Base-by-base conservation (phyloP, 2,329 filamentous ascomycete species). In the Arthrocladium fulminans region DNA sequence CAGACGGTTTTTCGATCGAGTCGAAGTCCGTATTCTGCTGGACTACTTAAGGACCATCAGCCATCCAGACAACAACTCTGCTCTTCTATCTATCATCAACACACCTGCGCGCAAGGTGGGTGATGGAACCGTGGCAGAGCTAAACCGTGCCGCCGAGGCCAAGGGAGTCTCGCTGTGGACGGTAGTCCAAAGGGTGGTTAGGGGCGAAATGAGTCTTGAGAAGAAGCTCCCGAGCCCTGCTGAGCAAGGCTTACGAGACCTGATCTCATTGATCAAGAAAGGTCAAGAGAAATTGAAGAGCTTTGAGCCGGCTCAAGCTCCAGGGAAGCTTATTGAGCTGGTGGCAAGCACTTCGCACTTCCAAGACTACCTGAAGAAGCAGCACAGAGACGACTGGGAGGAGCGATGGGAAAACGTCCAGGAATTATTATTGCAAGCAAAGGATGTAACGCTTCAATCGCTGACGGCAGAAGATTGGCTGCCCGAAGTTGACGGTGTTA, bases 41-140 rank as follows among this genome's bases (percentile, higher is more conserved):
- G 88, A 96, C 62, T 97, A 98, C 62, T 72, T 97, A 12, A 79
- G 88, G 25, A 83, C 94, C 2, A 80, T 96, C 25, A 80, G 86
- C 59, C 84, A 94, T 53, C 86, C 88, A 1, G 77, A 86, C 39
- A 89, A 94, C 62, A 94, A 89, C 57, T 89, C 96, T 61, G 87
- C 88, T 0, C 68, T 97, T 1, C 77, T 83, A 3, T 79, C 88
- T 25, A 81, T 96, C 49, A 81, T 97, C 61, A 97, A 97, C 60
- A 76, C 84, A 0, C 92, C 90, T 0, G 76, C 84, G 23, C 77
- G 90, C 47, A 84, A 85, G 23, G 79, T 97, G 45, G 90, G 92
- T 9, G 86, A 90, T 5, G 73, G 73, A 3, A 94, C 88, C 0
- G 73, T 92, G 50, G 87, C 84, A 59, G 70, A 73, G 1, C 69